Base-by-base conservation (phyloP, 495 filamentous ascomycete genomes). In the Penicillium roqueforti region DNA sequence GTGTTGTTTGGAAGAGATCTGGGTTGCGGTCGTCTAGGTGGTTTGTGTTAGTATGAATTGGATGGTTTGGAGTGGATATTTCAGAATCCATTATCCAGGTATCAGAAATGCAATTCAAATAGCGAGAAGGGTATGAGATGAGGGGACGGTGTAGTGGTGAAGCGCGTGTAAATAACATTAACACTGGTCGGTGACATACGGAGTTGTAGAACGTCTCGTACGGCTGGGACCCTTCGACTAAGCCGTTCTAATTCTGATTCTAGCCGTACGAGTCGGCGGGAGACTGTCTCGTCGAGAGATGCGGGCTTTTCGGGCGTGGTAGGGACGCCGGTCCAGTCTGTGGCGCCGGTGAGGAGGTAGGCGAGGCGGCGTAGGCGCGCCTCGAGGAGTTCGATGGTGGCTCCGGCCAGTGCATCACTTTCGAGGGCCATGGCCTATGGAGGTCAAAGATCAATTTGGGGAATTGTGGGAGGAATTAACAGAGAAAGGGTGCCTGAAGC, bases 301-400 rank as follows among this genome's bases (percentile, higher is more conserved):
- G 68, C 41, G 22, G 69, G 74, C 51, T 70, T 73, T 40, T 65
- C 58, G 32, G 68, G 73, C n/a, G 62, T 58, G 43, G 57, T 66
- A 68, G 79, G 54, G 69, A 70, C 38, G 56, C 68, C 57, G 56
- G 67, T 60, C 79, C 75, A 68, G 53, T 70, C 65, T 13, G 68
- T 67, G 63, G 73, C 64, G 58, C 89, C 89, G 56, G 83, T 83
- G 43, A 96, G 75, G 28, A 87, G 76, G 68, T 87, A 92, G 56
- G 89, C 84, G 43, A 95, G 74, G 23, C 87, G 80, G 43, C 78
- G 76, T 29, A 96, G 78, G 34, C 91, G 87, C n/a, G 75, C 74
- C 59, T 92, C 86, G 4, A 96, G 85, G 45, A 89, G 77, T 31
- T 86, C 83, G 43, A 95, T 82, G 1, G 91, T 92, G 9, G 73